Base-by-base conservation (phyloP, 371 early-diverging fungal genomes). In the Coemansia sp. region DNA sequence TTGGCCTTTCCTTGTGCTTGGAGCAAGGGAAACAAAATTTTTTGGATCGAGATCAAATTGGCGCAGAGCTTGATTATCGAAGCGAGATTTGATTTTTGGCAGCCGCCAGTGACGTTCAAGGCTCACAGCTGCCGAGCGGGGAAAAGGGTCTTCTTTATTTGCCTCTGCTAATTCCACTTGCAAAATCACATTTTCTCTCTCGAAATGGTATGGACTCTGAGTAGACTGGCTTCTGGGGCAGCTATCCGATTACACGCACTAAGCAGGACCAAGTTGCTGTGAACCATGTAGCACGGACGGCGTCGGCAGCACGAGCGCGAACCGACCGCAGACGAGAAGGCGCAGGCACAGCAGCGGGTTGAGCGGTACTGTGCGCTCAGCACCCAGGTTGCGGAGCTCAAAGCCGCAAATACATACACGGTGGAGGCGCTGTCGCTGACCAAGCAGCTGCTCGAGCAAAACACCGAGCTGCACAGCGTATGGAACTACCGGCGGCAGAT, bases 381-480 rank as follows among this genome's bases (percentile, higher is more conserved):
- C 59, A 52, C 5, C 36, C 51, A 48, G 0, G 69, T 74, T 1
- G 62, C 65, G 69, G 50, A 47, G 0, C 67, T 63, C n/a, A 53
- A 45, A 65, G 78, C 48, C 60, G 70, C 45, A 59, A 76, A 57
- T 78, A 76, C 57, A 81, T 77, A 38, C 53, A 70, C 42, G 36
- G 59, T 65, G 3, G 87, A 87, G 0, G 81, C 91, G 0, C 78
- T 94, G 6, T 67, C 64, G 1, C 55, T 85, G 9, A 95, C 93
- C 4, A 87, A 89, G 13, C 70, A 77, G 13, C 80, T 95, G n/a
- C 78, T 96, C 1, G 77, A 82, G 32, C 70, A 80, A 62, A 94
- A 93, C 80, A 92, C 94, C 4, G 98, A 96, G 66, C 87, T 84
- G 59, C 94, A 98, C 71, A 89, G 94, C 0, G 81, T 89, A 42